Conservation (phyloP, 148 eudicot genomes). For the Chenopodium formosanum region DNA sequence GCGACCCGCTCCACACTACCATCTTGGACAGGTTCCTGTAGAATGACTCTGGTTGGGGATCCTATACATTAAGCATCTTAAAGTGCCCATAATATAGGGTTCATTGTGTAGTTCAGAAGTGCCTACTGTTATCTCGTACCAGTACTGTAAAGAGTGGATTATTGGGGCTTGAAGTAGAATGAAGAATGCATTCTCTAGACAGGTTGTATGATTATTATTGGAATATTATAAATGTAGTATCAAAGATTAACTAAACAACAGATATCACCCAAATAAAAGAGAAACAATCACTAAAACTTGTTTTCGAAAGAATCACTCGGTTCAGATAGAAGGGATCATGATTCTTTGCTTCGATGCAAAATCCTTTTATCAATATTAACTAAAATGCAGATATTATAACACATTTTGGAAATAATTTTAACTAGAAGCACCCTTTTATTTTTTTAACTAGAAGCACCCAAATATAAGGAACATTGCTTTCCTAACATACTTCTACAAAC, state of each 20-base stretch:
- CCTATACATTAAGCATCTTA: slow-evolving; percentile 6
- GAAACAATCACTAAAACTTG: neutral
- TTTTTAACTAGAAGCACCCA: too few relatives aligned
- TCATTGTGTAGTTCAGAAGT: neutral
- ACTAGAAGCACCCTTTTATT: too few relatives aligned
- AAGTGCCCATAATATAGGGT: neutral
- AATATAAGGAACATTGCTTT: too few relatives aligned
- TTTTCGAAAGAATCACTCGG: too few relatives aligned
- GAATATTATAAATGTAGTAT: neutral
- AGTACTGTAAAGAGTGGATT: slow-evolving; percentile 23
- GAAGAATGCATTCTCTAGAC: slow-evolving; percentile 9
- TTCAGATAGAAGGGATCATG: too few relatives aligned
- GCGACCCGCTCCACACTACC: slow-evolving; percentile 97
- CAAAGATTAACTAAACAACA: neutral
- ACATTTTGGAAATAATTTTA: too few relatives aligned
- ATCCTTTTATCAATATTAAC: too few relatives aligned
- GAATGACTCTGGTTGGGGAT: slow-evolving; percentile 1
- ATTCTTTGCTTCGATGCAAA: too few relatives aligned
- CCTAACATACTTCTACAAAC: too few relatives aligned
- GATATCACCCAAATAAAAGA: neutral
- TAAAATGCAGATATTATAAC: too few relatives aligned
- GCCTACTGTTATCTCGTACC: neutral
- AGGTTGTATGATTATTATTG: neutral
- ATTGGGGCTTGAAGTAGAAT: slow-evolving; percentile 22
- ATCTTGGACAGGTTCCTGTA: slow-evolving; percentile 75